Evolutionary conservation across 2,329 filamentous ascomycete genomes (phyloP).

Genomic region (Fusarium lateritium): DNA sequence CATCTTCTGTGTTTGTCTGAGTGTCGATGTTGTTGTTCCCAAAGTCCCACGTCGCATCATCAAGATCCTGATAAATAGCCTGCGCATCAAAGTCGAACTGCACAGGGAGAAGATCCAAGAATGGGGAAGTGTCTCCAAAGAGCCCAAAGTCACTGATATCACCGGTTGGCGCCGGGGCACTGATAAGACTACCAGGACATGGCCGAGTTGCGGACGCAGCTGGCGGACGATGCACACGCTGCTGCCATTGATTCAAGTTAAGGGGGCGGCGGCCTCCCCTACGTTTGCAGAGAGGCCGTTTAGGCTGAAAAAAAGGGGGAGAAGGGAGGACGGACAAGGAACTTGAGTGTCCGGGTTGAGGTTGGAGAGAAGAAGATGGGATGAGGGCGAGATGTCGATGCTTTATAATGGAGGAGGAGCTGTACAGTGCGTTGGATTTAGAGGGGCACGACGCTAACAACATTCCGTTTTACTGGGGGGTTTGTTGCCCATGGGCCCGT

Average conservation of each 20-base stretch:
- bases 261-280: conserved; percentile 48
- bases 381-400: conserved; percentile 8
- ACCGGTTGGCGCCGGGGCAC: conserved; percentile 31
- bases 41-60: conserved; percentile 30
- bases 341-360: conserved; percentile 17
- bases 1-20: conserved; percentile 11
- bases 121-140: conserved; percentile 20
- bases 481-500: conserved; percentile 13
- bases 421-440: conserved; percentile 35
- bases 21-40: conserved; percentile 6
- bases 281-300: conserved; percentile 44
- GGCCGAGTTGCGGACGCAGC: conserved; percentile 21
- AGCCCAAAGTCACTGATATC: conserved; percentile 29
- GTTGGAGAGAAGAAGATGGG: conserved; percentile 18
- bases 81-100: conserved; percentile 22
- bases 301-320: conserved; percentile 16
- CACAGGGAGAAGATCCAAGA: conserved; percentile 42
- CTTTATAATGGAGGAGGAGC: conserved; percentile 35
- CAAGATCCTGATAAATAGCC: conserved; percentile 22
- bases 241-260: conserved; percentile 50
- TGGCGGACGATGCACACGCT: conserved; percentile 23
- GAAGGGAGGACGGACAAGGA: conserved; percentile 14
- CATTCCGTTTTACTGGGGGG: conserved; percentile 1
- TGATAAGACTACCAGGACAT: conserved; percentile 43
- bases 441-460: conserved; percentile 20